Conservation (phyloP, 106 monocot species). For the Triglochin maritima region DNA sequence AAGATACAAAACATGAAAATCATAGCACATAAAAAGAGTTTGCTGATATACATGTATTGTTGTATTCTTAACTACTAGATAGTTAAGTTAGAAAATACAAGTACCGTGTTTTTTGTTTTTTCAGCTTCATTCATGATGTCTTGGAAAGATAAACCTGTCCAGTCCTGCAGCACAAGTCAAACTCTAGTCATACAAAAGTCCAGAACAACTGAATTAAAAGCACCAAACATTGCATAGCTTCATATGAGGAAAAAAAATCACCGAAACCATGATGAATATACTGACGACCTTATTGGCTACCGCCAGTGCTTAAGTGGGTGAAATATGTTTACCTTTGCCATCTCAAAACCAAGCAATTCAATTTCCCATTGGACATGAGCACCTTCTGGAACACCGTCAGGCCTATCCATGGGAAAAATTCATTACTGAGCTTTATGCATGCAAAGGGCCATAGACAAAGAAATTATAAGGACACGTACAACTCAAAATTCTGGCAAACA, state of each 20-base stretch:
- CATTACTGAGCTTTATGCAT: background rate
- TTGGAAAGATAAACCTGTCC: slow-evolving; percentile 87
- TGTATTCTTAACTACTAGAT: background rate
- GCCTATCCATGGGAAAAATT: slow-evolving; percentile 24
- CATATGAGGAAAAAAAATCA: no score
- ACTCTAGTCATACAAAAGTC: no score
- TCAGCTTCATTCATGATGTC: slow-evolving; percentile 94
- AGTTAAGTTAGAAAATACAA: background rate
- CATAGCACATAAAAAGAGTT: background rate
- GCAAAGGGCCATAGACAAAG: background rate
- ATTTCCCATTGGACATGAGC: slow-evolving; percentile 93
- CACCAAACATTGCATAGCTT: no score
- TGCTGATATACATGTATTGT: background rate
- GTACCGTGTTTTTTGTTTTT: slow-evolving; percentile 87
- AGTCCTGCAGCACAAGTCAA: slow-evolving; percentile 44
- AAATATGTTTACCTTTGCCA: slow-evolving; percentile 52
- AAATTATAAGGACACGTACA: no score
- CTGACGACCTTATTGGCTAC: no score
- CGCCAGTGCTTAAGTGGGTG: no score
- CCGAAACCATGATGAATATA: no score
- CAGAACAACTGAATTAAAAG: no score
- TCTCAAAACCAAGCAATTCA: slow-evolving; percentile 94
- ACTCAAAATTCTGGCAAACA: no score
- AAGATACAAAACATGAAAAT: background rate
- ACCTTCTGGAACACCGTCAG: slow-evolving; percentile 75